Evolutionary conservation across 2,329 filamentous ascomycete genomes (phyloP).

Genomic region (Alternaria ventricosa): DNA sequence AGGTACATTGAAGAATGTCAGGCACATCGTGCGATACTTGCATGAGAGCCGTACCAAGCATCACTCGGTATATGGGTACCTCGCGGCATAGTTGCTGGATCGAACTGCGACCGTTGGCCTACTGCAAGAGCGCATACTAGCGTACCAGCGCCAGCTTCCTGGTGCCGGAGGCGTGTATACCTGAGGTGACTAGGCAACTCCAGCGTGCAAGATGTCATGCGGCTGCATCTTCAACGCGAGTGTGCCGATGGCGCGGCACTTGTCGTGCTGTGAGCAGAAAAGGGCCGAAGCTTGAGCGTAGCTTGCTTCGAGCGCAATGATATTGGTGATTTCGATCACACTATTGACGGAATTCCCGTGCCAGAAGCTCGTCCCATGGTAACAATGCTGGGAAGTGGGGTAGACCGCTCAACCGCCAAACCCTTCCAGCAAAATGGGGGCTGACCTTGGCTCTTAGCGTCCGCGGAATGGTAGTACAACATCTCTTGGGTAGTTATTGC

Average conservation of each 20-base stretch:
- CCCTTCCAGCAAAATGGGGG: constrained; percentile 13
- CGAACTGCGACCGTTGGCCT: constrained; percentile 23
- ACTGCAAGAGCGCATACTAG: constrained; percentile 22
- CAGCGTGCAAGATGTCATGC: neutral
- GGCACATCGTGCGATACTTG: constrained; percentile 10
- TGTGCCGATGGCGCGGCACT: neutral
- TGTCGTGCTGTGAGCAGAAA: constrained; percentile 3
- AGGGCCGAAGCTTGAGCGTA: neutral
- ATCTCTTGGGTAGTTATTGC: neutral
- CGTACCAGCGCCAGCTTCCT: constrained; percentile 16
- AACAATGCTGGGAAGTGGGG: constrained; percentile 25
- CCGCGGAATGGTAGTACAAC: constrained; percentile 6
- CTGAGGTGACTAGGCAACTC: neutral
- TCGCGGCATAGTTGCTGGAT: constrained; percentile 4
- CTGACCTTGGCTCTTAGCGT: constrained; percentile 7
- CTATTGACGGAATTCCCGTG: constrained; percentile 25
- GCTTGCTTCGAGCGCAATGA: neutral
- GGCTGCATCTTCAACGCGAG: neutral
- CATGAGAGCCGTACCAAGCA: constrained; percentile 3
- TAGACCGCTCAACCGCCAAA: constrained; percentile 13
- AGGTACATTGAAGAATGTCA: neutral
- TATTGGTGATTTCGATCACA: constrained; percentile 7
- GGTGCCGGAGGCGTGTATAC: neutral
- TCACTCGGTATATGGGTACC: neutral
- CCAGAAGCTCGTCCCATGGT: constrained; percentile 27